Evolutionary conservation across 2,329 filamentous ascomycete genomes (phyloP).

Genomic region (Talaromyces funiculosus): DNA sequence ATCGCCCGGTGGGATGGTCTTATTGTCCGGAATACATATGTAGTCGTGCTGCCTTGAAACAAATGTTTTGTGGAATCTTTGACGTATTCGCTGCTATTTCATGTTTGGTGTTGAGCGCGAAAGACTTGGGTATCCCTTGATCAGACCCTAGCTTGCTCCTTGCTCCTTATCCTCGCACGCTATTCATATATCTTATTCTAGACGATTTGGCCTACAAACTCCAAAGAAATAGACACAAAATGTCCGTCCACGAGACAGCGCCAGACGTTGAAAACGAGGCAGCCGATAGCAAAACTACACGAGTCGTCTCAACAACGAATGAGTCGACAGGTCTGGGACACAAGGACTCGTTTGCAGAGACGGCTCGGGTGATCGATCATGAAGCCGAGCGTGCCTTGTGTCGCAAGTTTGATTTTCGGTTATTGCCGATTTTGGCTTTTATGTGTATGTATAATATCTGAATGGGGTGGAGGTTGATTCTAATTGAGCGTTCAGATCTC

Average conservation of each 20-base stretch:
- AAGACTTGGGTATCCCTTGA: not conserved
- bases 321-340: not conserved
- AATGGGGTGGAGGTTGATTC: too few relatives aligned
- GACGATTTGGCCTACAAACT: not conserved
- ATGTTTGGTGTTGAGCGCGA: not conserved
- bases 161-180: not conserved
- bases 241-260: constrained; percentile 5
- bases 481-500: constrained; percentile 45
- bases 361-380: constrained; percentile 36
- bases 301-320: not conserved
- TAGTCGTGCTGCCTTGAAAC: not conserved
- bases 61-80: not conserved
- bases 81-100: not conserved
- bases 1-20: too few relatives aligned
- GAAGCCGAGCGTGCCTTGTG: constrained; percentile 46
- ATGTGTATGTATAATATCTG: constrained; percentile 54
- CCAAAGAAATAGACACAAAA: not conserved
- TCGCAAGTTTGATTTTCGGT: constrained; percentile 46
- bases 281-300: constrained; percentile 3
- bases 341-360: constrained; percentile 20
- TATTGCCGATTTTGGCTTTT: constrained; percentile 54
- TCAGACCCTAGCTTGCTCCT: not conserved
- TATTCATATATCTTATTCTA: not conserved
- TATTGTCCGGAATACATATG: too few relatives aligned
- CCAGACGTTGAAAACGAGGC: constrained; percentile 9